These are phyloP conservation scores for Paraglomus occultum DNA, from an alignment of 192 early-diverging fungal species.

Conservation along the genomic window DNA sequence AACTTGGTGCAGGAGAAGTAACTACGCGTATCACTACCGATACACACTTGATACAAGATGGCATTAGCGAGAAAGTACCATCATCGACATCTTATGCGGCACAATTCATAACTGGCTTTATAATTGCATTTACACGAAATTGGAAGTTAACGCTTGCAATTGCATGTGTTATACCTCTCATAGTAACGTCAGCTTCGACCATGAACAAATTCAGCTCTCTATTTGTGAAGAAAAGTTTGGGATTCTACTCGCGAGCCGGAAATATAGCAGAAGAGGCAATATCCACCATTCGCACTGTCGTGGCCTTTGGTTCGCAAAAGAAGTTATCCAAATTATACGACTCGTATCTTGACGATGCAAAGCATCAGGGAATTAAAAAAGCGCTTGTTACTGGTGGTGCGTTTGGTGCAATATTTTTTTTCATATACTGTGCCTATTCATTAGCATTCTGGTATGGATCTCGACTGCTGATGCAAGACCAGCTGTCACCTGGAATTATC, in stretches of 20 bases:
- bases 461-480: conserved; percentile 59
- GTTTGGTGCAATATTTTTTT: conserved; percentile 46
- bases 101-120: conserved; percentile 65
- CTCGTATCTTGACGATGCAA: conserved; percentile 37
- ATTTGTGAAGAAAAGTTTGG: conserved; percentile 48
- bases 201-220: conserved; percentile 53
- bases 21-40: conserved; percentile 86
- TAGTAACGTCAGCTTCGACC: conserved; percentile 61
- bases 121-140: conserved; percentile 55
- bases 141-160: conserved; percentile 67
- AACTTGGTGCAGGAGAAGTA: conserved; percentile 68
- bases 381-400: conserved; percentile 44
- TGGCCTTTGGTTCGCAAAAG: conserved; percentile 64
- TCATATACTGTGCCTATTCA: conserved; percentile 55
- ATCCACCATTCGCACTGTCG: conserved; percentile 80
- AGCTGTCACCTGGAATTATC: conserved; percentile 63
- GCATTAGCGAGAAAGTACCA: conserved; percentile 80
- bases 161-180: conserved; percentile 65
- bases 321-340: conserved; percentile 48
- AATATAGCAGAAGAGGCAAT: conserved; percentile 84
- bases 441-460: conserved; percentile 58
- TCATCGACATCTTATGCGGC: conserved; percentile 37
- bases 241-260: conserved; percentile 64
- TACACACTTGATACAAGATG: conserved; percentile 88
- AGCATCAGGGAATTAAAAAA: conserved; percentile 41